Conservation (phyloP, 108 stramenopile species). For the Pseudonitzschia multiseries region DNA sequence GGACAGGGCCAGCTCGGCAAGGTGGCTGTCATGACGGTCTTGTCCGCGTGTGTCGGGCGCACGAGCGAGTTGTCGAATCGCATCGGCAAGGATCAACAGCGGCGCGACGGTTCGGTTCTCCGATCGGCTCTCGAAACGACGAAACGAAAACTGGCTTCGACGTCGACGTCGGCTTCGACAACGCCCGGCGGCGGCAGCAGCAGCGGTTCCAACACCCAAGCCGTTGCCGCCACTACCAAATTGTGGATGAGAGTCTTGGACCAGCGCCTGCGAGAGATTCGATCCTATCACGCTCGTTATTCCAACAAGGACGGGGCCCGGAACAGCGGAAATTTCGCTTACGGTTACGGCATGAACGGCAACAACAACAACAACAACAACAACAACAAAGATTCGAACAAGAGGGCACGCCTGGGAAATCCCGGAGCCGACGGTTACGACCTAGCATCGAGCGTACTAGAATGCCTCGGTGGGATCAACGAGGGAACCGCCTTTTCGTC, state of each 20-base stretch:
- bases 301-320: conserved; percentile 2
- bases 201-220: neutral
- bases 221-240: conserved; percentile 13
- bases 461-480: conserved; percentile 40
- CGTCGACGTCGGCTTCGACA: neutral
- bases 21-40: conserved; percentile 41
- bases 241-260: conserved; percentile 60
- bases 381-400: conserved; percentile 22
- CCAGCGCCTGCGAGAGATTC: conserved; percentile 56
- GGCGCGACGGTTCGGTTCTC: conserved; percentile 22
- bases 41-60: conserved; percentile 41
- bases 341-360: no score
- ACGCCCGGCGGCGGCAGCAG: neutral
- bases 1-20: conserved; percentile 62
- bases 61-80: conserved; percentile 35
- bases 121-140: conserved; percentile 19
- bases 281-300: conserved; percentile 71
- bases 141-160: conserved; percentile 1
- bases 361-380: conserved; percentile 10
- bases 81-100: conserved; percentile 36
- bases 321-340: neutral
- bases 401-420: conserved; percentile 63
- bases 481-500: conserved; percentile 53
- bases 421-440: conserved; percentile 84
- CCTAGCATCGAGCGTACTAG: conserved; percentile 51